Evolutionary conservation across 805 yeast species (phyloP).

Genomic region (Candida alai): DNA sequence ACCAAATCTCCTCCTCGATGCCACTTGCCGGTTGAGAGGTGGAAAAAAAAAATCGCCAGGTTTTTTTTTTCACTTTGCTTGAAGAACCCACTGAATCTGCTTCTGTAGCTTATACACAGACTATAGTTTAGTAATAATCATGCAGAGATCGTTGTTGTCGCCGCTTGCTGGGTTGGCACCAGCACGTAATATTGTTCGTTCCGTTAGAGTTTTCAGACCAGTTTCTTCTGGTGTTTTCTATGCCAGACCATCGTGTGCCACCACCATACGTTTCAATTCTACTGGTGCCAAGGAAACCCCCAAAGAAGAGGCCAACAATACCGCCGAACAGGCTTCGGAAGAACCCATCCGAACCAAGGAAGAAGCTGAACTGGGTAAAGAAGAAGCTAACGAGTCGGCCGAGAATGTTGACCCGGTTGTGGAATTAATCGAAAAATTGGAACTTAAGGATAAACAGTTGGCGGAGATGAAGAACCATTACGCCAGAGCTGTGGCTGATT

Average conservation of each 20-base stretch:
- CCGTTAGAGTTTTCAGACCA: constrained; percentile 15
- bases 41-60: too few relatives aligned
- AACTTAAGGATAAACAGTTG: constrained; percentile 63
- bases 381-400: constrained; percentile 11
- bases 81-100: too few relatives aligned
- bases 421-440: constrained; percentile 50
- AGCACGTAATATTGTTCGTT: constrained; percentile 10
- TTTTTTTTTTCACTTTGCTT: too few relatives aligned
- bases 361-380: constrained; percentile 7
- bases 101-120: too few relatives aligned
- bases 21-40: too few relatives aligned
- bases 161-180: constrained; percentile 17
- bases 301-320: constrained; percentile 10
- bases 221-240: not conserved
- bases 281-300: constrained; percentile 14
- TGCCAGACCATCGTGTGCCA: constrained; percentile 2
- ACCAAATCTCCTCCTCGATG: too few relatives aligned
- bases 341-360: constrained; percentile 9
- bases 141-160: constrained; percentile 25
- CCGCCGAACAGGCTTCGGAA: constrained; percentile 6
- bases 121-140: too few relatives aligned
- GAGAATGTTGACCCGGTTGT: constrained; percentile 18
- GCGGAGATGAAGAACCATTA: constrained; percentile 82
- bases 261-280: constrained; percentile 15
- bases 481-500: constrained; percentile 83